phyloP scores from a whole-genome alignment of 1,284 basidiomycete species.

The Farysia itapuensis region DNA sequence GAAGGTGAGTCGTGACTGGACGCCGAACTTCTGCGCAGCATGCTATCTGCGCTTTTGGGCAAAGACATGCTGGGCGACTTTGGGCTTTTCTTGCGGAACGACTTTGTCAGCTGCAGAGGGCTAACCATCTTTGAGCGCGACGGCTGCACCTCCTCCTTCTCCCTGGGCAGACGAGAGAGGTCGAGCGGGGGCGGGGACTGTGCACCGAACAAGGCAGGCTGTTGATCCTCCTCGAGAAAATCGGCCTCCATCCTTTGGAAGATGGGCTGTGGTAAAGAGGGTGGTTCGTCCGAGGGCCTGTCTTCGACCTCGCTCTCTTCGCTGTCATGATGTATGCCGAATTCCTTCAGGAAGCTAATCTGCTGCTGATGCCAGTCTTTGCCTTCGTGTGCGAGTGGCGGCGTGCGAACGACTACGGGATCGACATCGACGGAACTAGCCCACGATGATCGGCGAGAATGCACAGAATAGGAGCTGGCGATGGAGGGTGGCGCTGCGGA shows the following conservation, averaged over 20 bases:
- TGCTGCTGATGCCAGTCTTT: conserved; percentile 4
- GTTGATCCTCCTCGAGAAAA: not conserved
- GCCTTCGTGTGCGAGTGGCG: conserved; percentile 11
- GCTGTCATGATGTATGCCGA: conserved; percentile 21
- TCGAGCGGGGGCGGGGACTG: conserved; percentile 7
- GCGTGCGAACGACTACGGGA: conserved; percentile 28
- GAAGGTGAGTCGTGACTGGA: too few relatives aligned
- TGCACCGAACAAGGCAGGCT: not conserved
- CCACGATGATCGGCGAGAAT: conserved; percentile 23
- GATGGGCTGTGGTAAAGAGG: too few relatives aligned
- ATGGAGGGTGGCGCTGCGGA: conserved; percentile 14
- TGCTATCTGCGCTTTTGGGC: conserved; percentile 11
- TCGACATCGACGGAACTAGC: conserved; percentile 30
- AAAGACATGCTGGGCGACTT: too few relatives aligned
- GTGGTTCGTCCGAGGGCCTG: conserved; percentile 13
- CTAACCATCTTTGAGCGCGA: conserved; percentile 17
- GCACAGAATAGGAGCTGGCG: conserved; percentile 19
- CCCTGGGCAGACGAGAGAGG: conserved; percentile 19
- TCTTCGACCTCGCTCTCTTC: conserved; percentile 31
- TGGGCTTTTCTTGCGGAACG: conserved; percentile 11
- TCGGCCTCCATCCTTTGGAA: conserved; percentile 31
- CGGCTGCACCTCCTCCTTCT: conserved; percentile 19
- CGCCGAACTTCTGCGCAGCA: too few relatives aligned
- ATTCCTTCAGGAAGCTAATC: conserved; percentile 25
- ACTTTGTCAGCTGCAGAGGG: conserved; percentile 25